These are phyloP conservation scores for Cryomyces minteri DNA, from an alignment of 495 filamentous ascomycete species.

Conservation along the genomic window DNA sequence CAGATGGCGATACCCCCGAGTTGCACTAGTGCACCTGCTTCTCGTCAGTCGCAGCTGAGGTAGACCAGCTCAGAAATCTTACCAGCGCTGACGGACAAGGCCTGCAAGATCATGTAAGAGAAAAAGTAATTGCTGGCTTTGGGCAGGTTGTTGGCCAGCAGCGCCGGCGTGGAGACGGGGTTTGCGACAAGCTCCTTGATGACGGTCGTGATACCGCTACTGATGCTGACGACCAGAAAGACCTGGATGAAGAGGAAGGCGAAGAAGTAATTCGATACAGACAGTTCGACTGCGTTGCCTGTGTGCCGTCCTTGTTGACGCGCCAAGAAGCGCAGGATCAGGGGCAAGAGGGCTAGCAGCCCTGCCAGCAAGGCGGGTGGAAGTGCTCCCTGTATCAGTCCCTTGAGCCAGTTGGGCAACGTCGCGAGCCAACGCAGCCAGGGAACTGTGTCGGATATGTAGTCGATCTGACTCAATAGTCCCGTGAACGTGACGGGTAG, in stretches of 20 bases:
- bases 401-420: slow-evolving; percentile 43
- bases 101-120: slow-evolving; percentile 92
- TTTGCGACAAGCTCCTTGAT: slow-evolving; percentile 44
- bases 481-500: slow-evolving; percentile 83
- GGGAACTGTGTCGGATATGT: slow-evolving; percentile 39
- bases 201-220: slow-evolving; percentile 55
- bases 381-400: slow-evolving; percentile 70
- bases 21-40: slow-evolving; percentile 61
- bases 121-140: slow-evolving; percentile 94
- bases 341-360: slow-evolving; percentile 62
- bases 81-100: slow-evolving; percentile 63
- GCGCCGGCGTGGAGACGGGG: slow-evolving; percentile 34
- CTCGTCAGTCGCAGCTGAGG: no score
- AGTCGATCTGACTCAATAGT: slow-evolving; percentile 53
- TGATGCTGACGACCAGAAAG: slow-evolving; percentile 81
- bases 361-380: slow-evolving; percentile 63
- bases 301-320: slow-evolving; percentile 65
- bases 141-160: slow-evolving; percentile 71
- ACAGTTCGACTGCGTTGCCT: slow-evolving; percentile 59
- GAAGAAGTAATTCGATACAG: slow-evolving; percentile 87
- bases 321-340: slow-evolving; percentile 58
- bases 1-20: slow-evolving; percentile 56
- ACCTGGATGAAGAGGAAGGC: slow-evolving; percentile 88
- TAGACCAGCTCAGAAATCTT: no score
- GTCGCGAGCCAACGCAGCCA: slow-evolving; percentile 56